Evolutionary conservation across 2,329 filamentous ascomycete genomes (phyloP), one percentile per base, ranked within the genome.

Genomic region (Diaporthe sp.): DNA sequence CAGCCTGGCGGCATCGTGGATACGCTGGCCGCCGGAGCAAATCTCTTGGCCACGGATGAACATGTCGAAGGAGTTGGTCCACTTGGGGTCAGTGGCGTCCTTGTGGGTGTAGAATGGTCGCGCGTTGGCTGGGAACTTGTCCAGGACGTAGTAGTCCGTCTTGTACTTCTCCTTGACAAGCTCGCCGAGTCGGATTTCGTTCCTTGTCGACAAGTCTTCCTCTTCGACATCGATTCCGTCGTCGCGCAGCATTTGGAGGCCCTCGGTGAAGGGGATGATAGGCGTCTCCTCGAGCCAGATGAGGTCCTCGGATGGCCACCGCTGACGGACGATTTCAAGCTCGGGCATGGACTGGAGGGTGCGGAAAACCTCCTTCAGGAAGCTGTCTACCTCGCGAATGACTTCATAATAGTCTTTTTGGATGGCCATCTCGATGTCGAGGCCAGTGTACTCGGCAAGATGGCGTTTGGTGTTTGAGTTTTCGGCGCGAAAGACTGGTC

Each of bases 391-490:
- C 13, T 94, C 88, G 51, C 92, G 88, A 44, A 98, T 90, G 70
- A 96, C 94, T 84, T 98, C 96, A 81, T 98, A 93, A 83, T 98
- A 98, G 83, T 97, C 93, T 80, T 94, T 92, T 68, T 95, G 93
- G 78, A 98, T 95, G 4, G 93, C 90, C 96, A 98, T 98, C 82
- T 98, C 96, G 25, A 98, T 84, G 88, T 98, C 96, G 42, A 98
- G 88, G 73, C 96, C 96, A 6, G 95, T 98, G 83, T 97, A 98
- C 83, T 98, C 96, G 0, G 96, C 98, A 88, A 98, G 88, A 83
- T 98, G 96, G 51, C 96, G 92, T 81, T 98, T 96, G 0, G 96
- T 98, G 84, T 98, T 98, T 82, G 94, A 97, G 86, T 98, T 97
- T 83, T 98, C 96, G 0, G 96, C 96, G 79, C 96, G 92, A 88